A percentile compares a stretch with the other conserved stretches of the same genome.
Conservation (phyloP, 2,329 filamentous ascomycete species). For the Curvularia verruculosa region DNA sequence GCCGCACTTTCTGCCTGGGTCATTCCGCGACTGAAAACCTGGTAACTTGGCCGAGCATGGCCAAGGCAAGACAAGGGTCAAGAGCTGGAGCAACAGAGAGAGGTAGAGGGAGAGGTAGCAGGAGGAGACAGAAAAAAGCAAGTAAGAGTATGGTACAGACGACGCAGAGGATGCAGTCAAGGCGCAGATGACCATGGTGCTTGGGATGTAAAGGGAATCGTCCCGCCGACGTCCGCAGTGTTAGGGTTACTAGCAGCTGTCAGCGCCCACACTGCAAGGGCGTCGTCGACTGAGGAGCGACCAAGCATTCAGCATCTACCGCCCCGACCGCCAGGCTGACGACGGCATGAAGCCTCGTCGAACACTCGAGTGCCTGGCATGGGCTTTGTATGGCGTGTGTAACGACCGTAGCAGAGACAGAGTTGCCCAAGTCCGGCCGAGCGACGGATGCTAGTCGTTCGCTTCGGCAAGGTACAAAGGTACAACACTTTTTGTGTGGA, state of each 20-base stretch:
- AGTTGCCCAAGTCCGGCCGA: background rate
- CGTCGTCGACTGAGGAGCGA: background rate
- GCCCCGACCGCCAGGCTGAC: background rate
- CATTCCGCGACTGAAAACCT: background rate
- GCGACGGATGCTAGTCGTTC: constrained; percentile 40
- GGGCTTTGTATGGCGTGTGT: background rate
- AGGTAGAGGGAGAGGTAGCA: background rate
- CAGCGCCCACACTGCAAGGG: constrained; percentile 1
- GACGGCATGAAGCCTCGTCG: background rate
- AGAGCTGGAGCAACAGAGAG: background rate
- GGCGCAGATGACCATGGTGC: constrained; percentile 20
- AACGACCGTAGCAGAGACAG: background rate
- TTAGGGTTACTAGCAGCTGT: constrained; percentile 15
- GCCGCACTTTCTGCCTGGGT: background rate
- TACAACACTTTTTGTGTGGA: constrained; percentile 41
- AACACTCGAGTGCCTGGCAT: background rate
- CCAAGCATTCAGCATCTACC: background rate
- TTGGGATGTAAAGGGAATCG: constrained; percentile 12
- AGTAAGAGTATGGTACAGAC: constrained; percentile 11
- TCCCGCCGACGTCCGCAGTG: constrained; percentile 15
- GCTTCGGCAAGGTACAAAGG: constrained; percentile 51
- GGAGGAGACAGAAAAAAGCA: background rate
- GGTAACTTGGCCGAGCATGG: background rate
- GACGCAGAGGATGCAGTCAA: constrained; percentile 20
- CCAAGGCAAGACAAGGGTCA: background rate